These are phyloP conservation scores for Schizopora paradoxa DNA, from an alignment of 1,284 basidiomycete species.

Conservation along the genomic window DNA sequence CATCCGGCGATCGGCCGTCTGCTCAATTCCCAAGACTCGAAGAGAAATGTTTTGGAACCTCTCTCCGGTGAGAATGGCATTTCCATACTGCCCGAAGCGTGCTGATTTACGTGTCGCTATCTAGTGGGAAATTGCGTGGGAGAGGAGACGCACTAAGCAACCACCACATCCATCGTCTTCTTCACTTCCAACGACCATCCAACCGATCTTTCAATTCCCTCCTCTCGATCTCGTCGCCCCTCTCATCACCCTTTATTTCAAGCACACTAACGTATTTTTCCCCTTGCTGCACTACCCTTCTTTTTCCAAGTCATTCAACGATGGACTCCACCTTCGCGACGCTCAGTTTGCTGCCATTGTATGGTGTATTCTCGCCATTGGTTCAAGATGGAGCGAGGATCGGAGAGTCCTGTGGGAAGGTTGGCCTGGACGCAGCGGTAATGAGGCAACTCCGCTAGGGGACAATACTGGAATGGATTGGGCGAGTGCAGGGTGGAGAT, in stretches of 20 bases:
- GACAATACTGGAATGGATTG: constrained; percentile 27
- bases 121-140: constrained; percentile 55
- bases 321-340: constrained; percentile 37
- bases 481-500: constrained; percentile 31
- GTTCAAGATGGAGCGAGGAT: constrained; percentile 42
- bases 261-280: constrained; percentile 35
- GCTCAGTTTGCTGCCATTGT: constrained; percentile 44
- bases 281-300: constrained; percentile 46
- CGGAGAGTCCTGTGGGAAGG: constrained; percentile 38
- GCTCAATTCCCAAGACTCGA: too few species aligned
- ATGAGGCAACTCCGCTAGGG: constrained; percentile 30
- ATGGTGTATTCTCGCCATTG: constrained; percentile 46
- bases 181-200: constrained; percentile 31
- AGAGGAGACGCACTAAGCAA: constrained; percentile 28
- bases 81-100: background rate
- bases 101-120: background rate
- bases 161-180: constrained; percentile 28
- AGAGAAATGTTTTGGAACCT: constrained; percentile 11
- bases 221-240: constrained; percentile 40
- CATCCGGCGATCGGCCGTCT: too few species aligned
- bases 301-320: constrained; percentile 41
- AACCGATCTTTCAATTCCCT: constrained; percentile 46
- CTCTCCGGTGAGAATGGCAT: constrained; percentile 5
- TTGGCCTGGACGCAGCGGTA: constrained; percentile 25
- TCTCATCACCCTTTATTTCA: constrained; percentile 48